These are phyloP conservation scores for Cryptococcus sp. DNA, from an alignment of 1,284 basidiomycete genomes.

Conservation along the genomic window DNA sequence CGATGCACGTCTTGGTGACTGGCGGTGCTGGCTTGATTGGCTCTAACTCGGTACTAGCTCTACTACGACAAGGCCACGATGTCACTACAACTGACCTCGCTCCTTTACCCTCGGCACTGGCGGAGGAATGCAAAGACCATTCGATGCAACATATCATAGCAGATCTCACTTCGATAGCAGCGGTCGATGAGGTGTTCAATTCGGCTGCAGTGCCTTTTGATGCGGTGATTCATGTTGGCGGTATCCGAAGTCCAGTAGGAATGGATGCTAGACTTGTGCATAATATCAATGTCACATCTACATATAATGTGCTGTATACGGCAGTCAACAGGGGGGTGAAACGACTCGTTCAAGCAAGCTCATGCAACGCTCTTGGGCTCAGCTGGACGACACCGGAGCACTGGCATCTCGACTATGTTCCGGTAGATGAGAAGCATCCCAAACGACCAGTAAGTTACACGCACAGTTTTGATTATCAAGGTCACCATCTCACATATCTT, in stretches of 20 bases:
- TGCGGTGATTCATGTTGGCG: conserved; percentile 51
- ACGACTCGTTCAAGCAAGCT: conserved; percentile 49
- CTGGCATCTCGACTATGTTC: conserved; percentile 25
- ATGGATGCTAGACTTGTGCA: conserved; percentile 41
- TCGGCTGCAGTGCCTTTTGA: conserved; percentile 21
- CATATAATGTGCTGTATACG: conserved; percentile 49
- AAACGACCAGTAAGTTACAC: conserved; percentile 28
- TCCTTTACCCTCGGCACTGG: conserved; percentile 3
- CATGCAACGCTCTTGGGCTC: conserved; percentile 44
- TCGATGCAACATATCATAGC: conserved; percentile 7
- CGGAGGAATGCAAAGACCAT: neutral
- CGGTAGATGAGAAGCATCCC: conserved; percentile 29
- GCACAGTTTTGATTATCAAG: too few relatives aligned
- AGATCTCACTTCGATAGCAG: conserved; percentile 29
- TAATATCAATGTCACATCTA: conserved; percentile 44
- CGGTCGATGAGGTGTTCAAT: neutral
- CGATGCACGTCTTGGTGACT: conserved; percentile 50
- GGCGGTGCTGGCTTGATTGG: conserved; percentile 46
- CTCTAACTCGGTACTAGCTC: conserved; percentile 21
- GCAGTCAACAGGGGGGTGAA: conserved; percentile 42
- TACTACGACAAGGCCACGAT: conserved; percentile 35
- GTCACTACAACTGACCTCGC: conserved; percentile 35
- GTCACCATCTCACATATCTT: too few relatives aligned
- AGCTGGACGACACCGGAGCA: conserved; percentile 29
- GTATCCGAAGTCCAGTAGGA: conserved; percentile 41